Evolutionary conservation across 139 green algal genomes (phyloP).

Genomic region (Marvania coccoides): DNA sequence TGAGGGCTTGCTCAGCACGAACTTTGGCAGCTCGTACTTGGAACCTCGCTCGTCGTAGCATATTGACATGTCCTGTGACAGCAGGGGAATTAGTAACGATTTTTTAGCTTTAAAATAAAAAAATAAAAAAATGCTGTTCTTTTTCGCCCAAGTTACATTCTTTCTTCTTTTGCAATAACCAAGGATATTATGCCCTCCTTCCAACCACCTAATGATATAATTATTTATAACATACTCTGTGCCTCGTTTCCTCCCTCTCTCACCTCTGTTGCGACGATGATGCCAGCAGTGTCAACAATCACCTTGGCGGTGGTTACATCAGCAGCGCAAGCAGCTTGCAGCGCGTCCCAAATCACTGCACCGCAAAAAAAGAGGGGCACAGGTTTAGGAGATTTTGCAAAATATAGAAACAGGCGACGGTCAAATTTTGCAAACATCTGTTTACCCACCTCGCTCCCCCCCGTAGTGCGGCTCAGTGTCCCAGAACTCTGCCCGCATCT

Average conservation of each 20-base stretch:
- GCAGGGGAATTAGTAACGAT: not conserved
- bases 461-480: slow-evolving; percentile 86
- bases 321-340: slow-evolving; percentile 50
- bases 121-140: not conserved
- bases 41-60: slow-evolving; percentile 77
- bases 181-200: no score
- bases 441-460: slow-evolving; percentile 49
- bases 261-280: slow-evolving; percentile 55
- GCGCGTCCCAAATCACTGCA: slow-evolving; percentile 79
- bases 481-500: slow-evolving; percentile 79
- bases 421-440: not conserved
- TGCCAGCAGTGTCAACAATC: slow-evolving; percentile 68
- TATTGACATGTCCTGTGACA: slow-evolving; percentile 51
- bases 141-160: no score
- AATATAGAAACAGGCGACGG: not conserved
- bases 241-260: no score
- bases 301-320: slow-evolving; percentile 50
- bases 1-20: slow-evolving; percentile 40
- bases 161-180: no score
- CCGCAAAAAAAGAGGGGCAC: not conserved
- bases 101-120: not conserved
- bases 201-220: no score
- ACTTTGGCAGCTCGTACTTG: slow-evolving; percentile 68
- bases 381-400: not conserved
- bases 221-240: no score